Evolutionary conservation across 495 filamentous ascomycete genomes (phyloP).

Genomic region (Penicillium subrubescens): DNA sequence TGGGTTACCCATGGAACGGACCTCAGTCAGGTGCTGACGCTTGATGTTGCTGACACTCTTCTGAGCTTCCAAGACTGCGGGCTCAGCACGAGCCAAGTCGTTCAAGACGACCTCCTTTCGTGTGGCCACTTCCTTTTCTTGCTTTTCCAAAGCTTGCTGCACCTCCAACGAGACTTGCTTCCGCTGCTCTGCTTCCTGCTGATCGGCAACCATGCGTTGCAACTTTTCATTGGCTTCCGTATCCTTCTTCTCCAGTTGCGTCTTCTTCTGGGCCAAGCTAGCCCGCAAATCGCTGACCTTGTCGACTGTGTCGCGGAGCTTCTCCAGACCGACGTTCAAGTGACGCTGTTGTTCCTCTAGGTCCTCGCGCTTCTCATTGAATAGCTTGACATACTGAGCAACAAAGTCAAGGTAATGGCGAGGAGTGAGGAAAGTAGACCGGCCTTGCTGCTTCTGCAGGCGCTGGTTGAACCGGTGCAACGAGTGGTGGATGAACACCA

Average conservation of each 20-base stretch:
- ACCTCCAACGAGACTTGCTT: slow-evolving; percentile 86
- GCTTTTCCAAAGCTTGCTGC: slow-evolving; percentile 80
- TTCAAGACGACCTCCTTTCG: slow-evolving; percentile 82
- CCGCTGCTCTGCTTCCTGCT: slow-evolving; percentile 91
- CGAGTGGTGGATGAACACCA: slow-evolving; percentile 98
- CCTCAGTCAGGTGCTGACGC: slow-evolving; percentile 93
- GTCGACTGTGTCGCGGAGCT: slow-evolving; percentile 95
- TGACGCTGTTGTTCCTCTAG: slow-evolving; percentile 98
- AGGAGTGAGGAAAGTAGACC: slow-evolving; percentile 88
- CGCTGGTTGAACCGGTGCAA: slow-evolving; percentile 86
- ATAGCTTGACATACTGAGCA: slow-evolving; percentile 94
- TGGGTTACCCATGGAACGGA: slow-evolving; percentile 92
- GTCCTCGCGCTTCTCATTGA: slow-evolving; percentile 98
- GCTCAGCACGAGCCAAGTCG: slow-evolving; percentile 90
- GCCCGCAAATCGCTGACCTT: slow-evolving; percentile 90
- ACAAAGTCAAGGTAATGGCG: slow-evolving; percentile 98
- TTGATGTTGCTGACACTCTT: slow-evolving; percentile 98
- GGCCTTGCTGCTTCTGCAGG: slow-evolving; percentile 86
- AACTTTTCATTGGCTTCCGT: slow-evolving; percentile 95
- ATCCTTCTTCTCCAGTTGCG: slow-evolving; percentile 89
- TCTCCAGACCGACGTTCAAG: slow-evolving; percentile 96
- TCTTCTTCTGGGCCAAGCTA: slow-evolving; percentile 92
- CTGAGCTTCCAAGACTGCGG: slow-evolving; percentile 89
- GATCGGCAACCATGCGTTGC: slow-evolving; percentile 94
- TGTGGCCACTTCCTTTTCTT: slow-evolving; percentile 83